A percentile compares a stretch with the other conserved stretches of the same genome.
phyloP scores from a whole-genome alignment of 768 basidiomycete species.

The Leccinum disarticulatum region DNA sequence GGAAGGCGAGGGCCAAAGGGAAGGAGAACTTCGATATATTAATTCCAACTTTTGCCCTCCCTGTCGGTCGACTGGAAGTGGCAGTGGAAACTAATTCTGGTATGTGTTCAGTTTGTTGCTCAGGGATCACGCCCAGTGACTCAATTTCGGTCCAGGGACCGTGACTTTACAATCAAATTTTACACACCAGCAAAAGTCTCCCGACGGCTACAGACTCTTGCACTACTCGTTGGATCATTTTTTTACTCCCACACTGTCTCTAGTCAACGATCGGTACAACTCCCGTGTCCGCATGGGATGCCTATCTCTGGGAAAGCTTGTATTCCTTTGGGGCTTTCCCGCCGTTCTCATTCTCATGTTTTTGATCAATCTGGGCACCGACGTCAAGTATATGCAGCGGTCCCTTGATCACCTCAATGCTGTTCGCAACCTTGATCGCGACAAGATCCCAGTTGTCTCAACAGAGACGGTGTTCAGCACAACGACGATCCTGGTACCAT shows the following conservation, averaged over 20 bases:
- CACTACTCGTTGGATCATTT: constrained; percentile 58
- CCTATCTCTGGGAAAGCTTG: constrained; percentile 10
- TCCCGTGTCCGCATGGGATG: constrained; percentile 11
- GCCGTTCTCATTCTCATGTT: constrained; percentile 17
- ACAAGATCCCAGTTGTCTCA: constrained; percentile 2
- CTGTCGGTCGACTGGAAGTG: constrained; percentile 66
- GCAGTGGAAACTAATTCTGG: constrained; percentile 53
- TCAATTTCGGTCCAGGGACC: constrained; percentile 41
- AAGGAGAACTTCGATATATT: constrained; percentile 45
- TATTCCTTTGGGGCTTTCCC: constrained; percentile 18
- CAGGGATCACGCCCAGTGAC: background rate
- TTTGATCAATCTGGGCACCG: constrained; percentile 27
- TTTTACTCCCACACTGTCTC: constrained; percentile 55
- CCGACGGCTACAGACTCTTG: constrained; percentile 47
- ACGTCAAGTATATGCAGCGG: constrained; percentile 26
- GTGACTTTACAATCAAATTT: constrained; percentile 55
- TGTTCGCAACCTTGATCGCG: constrained; percentile 8
- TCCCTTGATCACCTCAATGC: constrained; percentile 23
- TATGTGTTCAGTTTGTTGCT: constrained; percentile 32
- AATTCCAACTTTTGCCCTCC: constrained; percentile 71
- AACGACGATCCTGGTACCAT: constrained; percentile 24
- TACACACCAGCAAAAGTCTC: constrained; percentile 43
- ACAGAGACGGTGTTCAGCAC: constrained; percentile 33
- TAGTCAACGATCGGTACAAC: constrained; percentile 25
- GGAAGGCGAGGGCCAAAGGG: constrained; percentile 37